Conservation (phyloP, 768 basidiomycete species). For the Kwoniella sp. region DNA sequence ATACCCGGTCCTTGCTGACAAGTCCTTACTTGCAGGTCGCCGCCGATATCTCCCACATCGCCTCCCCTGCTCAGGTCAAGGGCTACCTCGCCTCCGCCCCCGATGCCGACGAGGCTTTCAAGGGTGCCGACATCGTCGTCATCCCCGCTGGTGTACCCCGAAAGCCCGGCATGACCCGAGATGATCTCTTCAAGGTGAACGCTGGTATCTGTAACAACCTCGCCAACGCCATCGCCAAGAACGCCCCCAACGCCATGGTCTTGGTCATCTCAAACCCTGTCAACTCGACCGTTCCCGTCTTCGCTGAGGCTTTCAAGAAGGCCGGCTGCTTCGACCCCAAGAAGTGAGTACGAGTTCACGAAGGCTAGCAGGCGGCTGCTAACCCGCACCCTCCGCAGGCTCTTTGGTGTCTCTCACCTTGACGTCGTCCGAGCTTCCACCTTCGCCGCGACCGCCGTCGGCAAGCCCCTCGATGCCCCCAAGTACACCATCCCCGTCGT, state of each 20-base stretch:
- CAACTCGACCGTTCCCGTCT: slow-evolving; percentile 85
- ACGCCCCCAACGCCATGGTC: slow-evolving; percentile 84
- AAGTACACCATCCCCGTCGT: slow-evolving; percentile 78
- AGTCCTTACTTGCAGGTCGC: slow-evolving; percentile 56
- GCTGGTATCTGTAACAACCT: slow-evolving; percentile 97
- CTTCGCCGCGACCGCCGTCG: slow-evolving; percentile 70
- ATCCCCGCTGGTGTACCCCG: slow-evolving; percentile 99
- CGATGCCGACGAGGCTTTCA: slow-evolving; percentile 59
- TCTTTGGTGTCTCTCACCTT: slow-evolving; percentile 97
- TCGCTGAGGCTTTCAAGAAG: slow-evolving; percentile 83
- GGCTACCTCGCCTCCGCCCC: slow-evolving; percentile 45
- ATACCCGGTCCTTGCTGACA: background rate
- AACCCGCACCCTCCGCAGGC: slow-evolving; percentile 15
- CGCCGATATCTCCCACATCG: slow-evolving; percentile 92
- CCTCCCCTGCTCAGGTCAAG: slow-evolving; percentile 72
- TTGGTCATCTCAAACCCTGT: slow-evolving; percentile 99
- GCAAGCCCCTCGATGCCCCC: slow-evolving; percentile 52
- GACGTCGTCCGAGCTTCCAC: slow-evolving; percentile 94
- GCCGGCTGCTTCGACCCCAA: slow-evolving; percentile 86
- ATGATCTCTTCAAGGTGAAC: slow-evolving; percentile 65
- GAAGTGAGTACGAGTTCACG: too few species aligned
- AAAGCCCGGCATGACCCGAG: slow-evolving; percentile 63
- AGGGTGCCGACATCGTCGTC: slow-evolving; percentile 85
- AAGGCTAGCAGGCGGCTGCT: background rate
- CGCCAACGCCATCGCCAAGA: slow-evolving; percentile 77